Evolutionary conservation across 805 yeast species (phyloP), one percentile per base, ranked within the genome.

Genomic region (Pichia ethanolica): DNA sequence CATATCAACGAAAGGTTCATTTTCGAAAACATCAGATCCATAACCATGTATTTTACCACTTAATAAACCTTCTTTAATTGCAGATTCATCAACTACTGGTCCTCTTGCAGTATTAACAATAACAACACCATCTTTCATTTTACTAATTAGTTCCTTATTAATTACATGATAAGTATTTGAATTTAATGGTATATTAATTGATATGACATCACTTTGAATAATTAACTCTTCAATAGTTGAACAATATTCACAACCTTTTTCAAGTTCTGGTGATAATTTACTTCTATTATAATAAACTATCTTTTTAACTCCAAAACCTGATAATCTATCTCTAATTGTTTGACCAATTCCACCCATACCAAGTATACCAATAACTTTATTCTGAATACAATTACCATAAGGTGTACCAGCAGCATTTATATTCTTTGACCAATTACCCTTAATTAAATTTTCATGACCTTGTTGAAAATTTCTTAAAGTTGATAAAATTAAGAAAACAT

Each of bases 261-360:
- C 95, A 49, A 82, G 67, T 32, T 83, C 90, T 1, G 79, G 69
- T 7, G 74, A 49, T 53, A 89, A 69, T 60, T 74, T 71, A 44
- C 66, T 65, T 58, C 96, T 77, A 70, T 87, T 89, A 67, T 88
- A 76, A 67, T 89, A 89, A 45, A 83, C 66, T 53, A 85, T 78
- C 59, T 78, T 80, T 42, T 67, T 70, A 64, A 87, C 84, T 1
- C 91, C 95, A 65, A 89, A 88, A 7, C 91, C 91, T 55, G 68
- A 66, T 54, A 86, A 73, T 57, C 91, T 77, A 57, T 81, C 79
- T 47, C 89, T 74, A 49, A 89, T 79, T 36, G 88, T 85, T 49
- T 89, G 77, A 42, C 96, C 96, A 67, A 89, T 89, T 32, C 95
- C 95, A 35, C 96, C 96, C 78, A 89, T 75, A 12, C 96, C 96